These are phyloP conservation scores for Lantana camara DNA, from an alignment of 257 asterid species.

Conservation along the genomic window DNA sequence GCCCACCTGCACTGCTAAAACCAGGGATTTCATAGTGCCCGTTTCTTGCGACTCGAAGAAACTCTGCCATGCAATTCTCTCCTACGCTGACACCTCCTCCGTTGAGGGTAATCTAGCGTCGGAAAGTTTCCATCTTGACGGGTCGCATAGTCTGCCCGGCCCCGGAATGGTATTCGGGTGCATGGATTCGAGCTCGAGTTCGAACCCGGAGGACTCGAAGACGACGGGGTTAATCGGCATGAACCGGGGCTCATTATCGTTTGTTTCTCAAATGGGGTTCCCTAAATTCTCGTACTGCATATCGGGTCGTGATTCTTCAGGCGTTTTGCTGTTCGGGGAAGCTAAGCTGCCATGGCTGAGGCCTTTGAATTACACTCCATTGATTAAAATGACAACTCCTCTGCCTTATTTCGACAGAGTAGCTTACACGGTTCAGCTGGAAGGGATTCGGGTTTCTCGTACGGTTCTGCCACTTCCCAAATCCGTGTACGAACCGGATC, in stretches of 20 bases:
- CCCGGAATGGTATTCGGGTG: conserved; percentile 71
- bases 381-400: conserved; percentile 51
- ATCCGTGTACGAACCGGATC: conserved; percentile 59
- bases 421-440: conserved; percentile 73
- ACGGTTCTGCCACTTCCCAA: conserved; percentile 52
- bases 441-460: conserved; percentile 58
- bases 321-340: conserved; percentile 62
- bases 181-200: conserved; percentile 62
- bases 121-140: conserved; percentile 44
- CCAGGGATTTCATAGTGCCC: conserved; percentile 66
- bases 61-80: conserved; percentile 67
- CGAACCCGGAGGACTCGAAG: conserved; percentile 62
- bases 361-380: conserved; percentile 63
- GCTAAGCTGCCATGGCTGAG: conserved; percentile 54
- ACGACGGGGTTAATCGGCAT: conserved; percentile 69
- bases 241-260: conserved; percentile 78
- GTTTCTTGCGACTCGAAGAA: conserved; percentile 66
- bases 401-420: conserved; percentile 72
- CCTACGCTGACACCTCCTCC: conserved; percentile 82
- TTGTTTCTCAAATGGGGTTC: conserved; percentile 66
- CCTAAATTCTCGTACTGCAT: conserved; percentile 75
- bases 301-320: conserved; percentile 62
- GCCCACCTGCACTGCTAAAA: conserved; percentile 57
- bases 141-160: conserved; percentile 29
- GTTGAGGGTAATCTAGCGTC: conserved; percentile 74